phyloP scores from a whole-genome alignment of 371 early-diverging fungal genomes.

The Sanchytrium tribonematis region DNA sequence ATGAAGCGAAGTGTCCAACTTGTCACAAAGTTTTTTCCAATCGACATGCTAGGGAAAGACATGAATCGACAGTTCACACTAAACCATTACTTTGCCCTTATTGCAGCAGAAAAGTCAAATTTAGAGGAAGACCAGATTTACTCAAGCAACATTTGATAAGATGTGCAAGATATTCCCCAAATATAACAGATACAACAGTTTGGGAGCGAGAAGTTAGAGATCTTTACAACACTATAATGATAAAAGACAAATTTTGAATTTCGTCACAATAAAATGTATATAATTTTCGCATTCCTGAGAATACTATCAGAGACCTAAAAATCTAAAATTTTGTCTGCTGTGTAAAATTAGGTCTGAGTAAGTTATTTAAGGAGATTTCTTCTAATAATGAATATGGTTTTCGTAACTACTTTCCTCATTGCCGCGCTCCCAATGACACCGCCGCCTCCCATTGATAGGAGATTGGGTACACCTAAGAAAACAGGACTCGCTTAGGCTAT shows the following conservation, averaged over 20 bases:
- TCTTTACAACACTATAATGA: neutral
- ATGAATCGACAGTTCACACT: neutral
- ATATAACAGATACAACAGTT: neutral
- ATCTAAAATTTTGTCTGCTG: no score
- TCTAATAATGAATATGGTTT: no score
- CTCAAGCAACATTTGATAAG: neutral
- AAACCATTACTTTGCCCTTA: neutral
- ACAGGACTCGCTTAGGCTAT: no score
- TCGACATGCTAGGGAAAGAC: neutral
- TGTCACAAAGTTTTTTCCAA: neutral
- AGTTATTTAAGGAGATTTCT: no score
- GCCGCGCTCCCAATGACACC: no score
- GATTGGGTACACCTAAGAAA: no score
- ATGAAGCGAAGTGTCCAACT: neutral
- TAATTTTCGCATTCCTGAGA: no score
- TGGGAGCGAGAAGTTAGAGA: neutral
- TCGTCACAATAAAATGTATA: no score
- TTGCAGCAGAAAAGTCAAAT: neutral
- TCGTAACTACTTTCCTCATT: no score
- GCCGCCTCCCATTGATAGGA: no score
- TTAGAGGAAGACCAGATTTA: neutral
- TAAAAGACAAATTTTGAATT: neutral
- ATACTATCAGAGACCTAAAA: no score
- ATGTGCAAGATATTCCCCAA: neutral
- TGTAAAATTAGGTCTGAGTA: no score